Percentiles rank a stretch among this genome's conserved stretches.
phyloP scores from a whole-genome alignment of 352 stramenopile genomes.

The Globisporangium lucens region DNA sequence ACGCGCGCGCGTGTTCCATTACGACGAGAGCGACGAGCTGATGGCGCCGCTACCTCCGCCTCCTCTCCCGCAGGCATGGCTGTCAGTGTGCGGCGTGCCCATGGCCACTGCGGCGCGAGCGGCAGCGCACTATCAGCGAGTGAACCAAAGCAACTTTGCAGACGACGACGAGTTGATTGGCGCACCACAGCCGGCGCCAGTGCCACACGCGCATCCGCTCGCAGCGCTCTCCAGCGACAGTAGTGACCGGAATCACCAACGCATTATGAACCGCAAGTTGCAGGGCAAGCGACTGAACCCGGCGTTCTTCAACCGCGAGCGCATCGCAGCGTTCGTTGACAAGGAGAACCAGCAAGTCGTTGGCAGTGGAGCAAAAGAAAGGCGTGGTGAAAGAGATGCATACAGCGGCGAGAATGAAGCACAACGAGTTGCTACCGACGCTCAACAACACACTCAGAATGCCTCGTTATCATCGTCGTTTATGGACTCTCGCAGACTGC shows the following conservation, averaged over 20 bases:
- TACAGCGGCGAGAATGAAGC: neutral
- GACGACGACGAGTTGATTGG: conserved; percentile 21
- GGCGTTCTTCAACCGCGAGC: conserved; percentile 50
- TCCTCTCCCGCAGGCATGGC: conserved; percentile 34
- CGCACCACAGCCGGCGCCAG: conserved; percentile 33
- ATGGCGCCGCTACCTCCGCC: conserved; percentile 54
- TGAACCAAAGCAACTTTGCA: neutral
- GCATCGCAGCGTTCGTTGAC: conserved; percentile 33
- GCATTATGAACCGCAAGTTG: conserved; percentile 9
- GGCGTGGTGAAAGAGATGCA: neutral
- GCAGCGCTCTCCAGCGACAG: conserved; percentile 23
- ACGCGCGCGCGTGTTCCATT: conserved; percentile 12
- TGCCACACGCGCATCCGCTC: conserved; percentile 57
- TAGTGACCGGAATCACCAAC: conserved; percentile 17
- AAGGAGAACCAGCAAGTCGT: conserved; percentile 10
- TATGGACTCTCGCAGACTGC: conserved; percentile 23
- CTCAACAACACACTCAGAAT: neutral
- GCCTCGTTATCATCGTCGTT: neutral
- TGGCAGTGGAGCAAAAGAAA: neutral
- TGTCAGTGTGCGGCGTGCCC: conserved; percentile 14
- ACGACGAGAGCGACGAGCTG: conserved; percentile 26
- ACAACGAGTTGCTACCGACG: neutral
- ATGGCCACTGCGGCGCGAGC: neutral
- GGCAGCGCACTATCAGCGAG: neutral
- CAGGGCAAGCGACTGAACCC: conserved; percentile 40